A percentile compares a stretch with the other conserved stretches of the same genome.
These are phyloP conservation scores for Kwoniella dendrophila DNA, from an alignment of 768 basidiomycete genomes.

Conservation along the genomic window DNA sequence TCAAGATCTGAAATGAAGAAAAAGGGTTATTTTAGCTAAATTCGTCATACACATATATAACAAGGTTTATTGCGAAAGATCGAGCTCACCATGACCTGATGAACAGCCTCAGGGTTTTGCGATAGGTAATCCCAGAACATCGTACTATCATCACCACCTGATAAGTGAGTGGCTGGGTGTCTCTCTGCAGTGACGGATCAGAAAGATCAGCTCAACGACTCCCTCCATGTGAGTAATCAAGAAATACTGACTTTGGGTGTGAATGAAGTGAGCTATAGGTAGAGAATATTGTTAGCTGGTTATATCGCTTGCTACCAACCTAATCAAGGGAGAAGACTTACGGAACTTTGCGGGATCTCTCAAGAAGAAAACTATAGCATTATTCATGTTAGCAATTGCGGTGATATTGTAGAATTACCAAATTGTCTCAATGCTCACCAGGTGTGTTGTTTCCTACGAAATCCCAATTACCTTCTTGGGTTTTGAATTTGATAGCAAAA, in stretches of 20 bases:
- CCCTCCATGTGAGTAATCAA: neutral
- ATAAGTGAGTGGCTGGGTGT: constrained; percentile 88
- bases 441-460: constrained; percentile 53
- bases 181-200: constrained; percentile 46
- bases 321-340: neutral
- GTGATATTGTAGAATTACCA: neutral
- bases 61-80: too few species aligned
- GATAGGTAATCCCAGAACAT: constrained; percentile 67
- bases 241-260: constrained; percentile 18
- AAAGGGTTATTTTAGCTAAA: too few species aligned
- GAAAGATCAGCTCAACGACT: neutral
- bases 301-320: too few species aligned
- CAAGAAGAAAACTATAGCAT: constrained; percentile 8
- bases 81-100: constrained; percentile 58
- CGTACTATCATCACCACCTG: constrained; percentile 67
- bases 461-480: constrained; percentile 59
- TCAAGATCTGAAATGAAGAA: constrained; percentile 48
- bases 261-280: constrained; percentile 55
- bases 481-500: constrained; percentile 59
- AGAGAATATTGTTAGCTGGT: neutral
- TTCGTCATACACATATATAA: too few species aligned
- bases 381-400: neutral
- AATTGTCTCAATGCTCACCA: constrained; percentile 18
- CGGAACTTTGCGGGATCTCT: constrained; percentile 58
- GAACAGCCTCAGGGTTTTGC: constrained; percentile 58